Base-by-base conservation (phyloP, 805 yeast genomes). In the Wickerhamomyces chaumierensis region DNA sequence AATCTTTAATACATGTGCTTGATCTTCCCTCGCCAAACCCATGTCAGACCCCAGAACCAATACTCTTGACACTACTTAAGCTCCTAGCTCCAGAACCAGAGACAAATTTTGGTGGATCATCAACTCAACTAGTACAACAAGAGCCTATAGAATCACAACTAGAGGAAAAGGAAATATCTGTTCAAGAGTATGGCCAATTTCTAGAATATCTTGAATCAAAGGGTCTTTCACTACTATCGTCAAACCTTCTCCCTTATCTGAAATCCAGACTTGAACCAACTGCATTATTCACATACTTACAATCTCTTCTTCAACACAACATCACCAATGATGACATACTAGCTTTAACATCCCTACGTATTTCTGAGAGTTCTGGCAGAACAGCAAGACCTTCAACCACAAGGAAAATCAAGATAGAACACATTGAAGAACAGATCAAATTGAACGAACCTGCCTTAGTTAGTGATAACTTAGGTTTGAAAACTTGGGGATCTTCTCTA, bases 401-500 rank as follows among this genome's bases (percentile, higher is more conserved):
- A 2, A 63, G 97, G 35, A 67, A 64, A 33, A 75, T 90, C 25
- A 57, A 61, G 9, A 56, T 84, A 2, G 61, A 63, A 0, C 58
- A 60, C 4, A 51, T 70, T 18, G 43, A 48, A 0, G 48, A 47
- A 1, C 42, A 49, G 2, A 56, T 59, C 3, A 43, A 48, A 18
- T 57, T 90, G 21, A 67, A 68, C 41, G 98, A 90, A 52, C 97
- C 97, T 0, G 76, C 94, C 0, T 62, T 90, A 43, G 84, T 96
- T 0, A 73, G 76, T 31, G 98, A 92, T 57, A 82, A 81, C 44
- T 61, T 92, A 18, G 98, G 98, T 0, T 66, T 86, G 55, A 86
- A 90, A 45, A 90, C 98, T 0, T 90, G 98, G 98, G 98, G 97
- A 0, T 82, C 96, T 0, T 76, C 96, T 0, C 60, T 82, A 19